A percentile compares a stretch with the other conserved stretches of the same genome.
These are phyloP conservation scores for Pseudonitzschia delicatissima DNA, from an alignment of 108 stramenopile genomes.

Conservation along the genomic window DNA sequence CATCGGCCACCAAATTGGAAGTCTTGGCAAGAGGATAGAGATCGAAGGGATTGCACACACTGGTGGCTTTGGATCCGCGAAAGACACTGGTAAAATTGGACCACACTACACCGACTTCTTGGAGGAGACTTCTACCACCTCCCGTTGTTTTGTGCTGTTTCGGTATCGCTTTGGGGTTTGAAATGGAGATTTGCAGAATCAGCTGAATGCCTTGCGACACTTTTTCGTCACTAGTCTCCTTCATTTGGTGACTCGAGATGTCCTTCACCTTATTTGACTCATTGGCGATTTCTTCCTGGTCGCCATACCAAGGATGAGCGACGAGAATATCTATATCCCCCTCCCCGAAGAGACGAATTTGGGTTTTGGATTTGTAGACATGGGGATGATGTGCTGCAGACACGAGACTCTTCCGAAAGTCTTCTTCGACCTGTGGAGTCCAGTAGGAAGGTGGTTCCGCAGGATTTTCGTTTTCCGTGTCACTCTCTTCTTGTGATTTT, in stretches of 20 bases:
- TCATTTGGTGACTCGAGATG: neutral
- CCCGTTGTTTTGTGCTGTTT: neutral
- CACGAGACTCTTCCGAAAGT: slow-evolving; percentile 19
- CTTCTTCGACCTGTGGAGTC: slow-evolving; percentile 12
- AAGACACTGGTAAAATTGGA: slow-evolving; percentile 19
- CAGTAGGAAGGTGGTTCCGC: neutral
- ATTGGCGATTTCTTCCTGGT: neutral
- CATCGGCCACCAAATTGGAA: slow-evolving; percentile 24
- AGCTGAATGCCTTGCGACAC: slow-evolving; percentile 23
- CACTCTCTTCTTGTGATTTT: neutral
- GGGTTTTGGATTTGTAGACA: neutral
- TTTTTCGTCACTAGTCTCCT: slow-evolving; percentile 1
- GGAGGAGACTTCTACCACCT: slow-evolving; percentile 9
- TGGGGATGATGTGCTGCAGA: slow-evolving; percentile 12
- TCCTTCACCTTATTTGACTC: neutral
- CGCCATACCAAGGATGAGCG: slow-evolving; percentile 33
- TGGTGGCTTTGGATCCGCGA: slow-evolving; percentile 8
- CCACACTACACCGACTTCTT: slow-evolving; percentile 34
- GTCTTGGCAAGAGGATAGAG: slow-evolving; percentile 38
- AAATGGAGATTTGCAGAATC: slow-evolving; percentile 42
- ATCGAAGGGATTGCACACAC: slow-evolving; percentile 32
- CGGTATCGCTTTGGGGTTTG: slow-evolving; percentile 29
- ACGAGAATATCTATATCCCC: slow-evolving; percentile 47
- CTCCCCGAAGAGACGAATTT: slow-evolving; percentile 11
- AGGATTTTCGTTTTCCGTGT: neutral